Conservation (phyloP, 2,329 filamentous ascomycete species). For the Decorospora gaudefroyi region DNA sequence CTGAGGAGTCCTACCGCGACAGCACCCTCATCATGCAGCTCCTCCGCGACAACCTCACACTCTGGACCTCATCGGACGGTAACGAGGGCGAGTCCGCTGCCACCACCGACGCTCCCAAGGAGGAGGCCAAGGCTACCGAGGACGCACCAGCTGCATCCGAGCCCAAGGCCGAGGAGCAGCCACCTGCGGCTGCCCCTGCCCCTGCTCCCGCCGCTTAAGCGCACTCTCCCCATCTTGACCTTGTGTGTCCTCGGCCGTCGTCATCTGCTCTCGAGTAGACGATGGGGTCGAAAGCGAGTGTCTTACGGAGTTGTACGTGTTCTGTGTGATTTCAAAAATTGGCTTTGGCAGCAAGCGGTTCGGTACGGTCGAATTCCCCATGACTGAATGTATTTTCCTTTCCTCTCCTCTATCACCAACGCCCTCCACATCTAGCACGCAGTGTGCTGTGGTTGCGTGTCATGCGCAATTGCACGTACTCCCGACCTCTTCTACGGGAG, state of each 20-base stretch:
- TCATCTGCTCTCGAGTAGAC: constrained; percentile 41
- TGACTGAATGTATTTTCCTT: constrained; percentile 49
- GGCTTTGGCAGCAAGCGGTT: constrained; percentile 49
- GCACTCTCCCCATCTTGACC: constrained; percentile 38
- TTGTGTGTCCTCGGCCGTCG: constrained; percentile 42
- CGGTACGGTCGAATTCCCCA: constrained; percentile 47
- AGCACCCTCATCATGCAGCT: constrained; percentile 99
- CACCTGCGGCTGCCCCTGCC: constrained; percentile 37
- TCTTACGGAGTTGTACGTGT: constrained; percentile 48
- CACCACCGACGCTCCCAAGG: constrained; percentile 63
- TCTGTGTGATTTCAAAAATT: constrained; percentile 47
- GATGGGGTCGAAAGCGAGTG: constrained; percentile 45
- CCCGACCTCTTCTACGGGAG: constrained; percentile 34
- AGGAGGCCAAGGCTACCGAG: constrained; percentile 61
- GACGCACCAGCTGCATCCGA: constrained; percentile 51
- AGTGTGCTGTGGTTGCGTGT: constrained; percentile 25
- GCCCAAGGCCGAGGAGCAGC: constrained; percentile 39
- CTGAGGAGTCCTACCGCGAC: constrained; percentile 97
- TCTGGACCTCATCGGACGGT: constrained; percentile 95
- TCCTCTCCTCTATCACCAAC: constrained; percentile 33
- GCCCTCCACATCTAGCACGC: constrained; percentile 33
- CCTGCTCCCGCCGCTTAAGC: constrained; percentile 43
- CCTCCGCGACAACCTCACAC: constrained; percentile 94
- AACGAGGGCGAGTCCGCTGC: constrained; percentile 73
- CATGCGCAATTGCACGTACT: constrained; percentile 21